A percentile compares a stretch with the other conserved stretches of the same genome.
Evolutionary conservation across 2,329 filamentous ascomycete genomes (phyloP).

Genomic region (Arachnomyces sp.): DNA sequence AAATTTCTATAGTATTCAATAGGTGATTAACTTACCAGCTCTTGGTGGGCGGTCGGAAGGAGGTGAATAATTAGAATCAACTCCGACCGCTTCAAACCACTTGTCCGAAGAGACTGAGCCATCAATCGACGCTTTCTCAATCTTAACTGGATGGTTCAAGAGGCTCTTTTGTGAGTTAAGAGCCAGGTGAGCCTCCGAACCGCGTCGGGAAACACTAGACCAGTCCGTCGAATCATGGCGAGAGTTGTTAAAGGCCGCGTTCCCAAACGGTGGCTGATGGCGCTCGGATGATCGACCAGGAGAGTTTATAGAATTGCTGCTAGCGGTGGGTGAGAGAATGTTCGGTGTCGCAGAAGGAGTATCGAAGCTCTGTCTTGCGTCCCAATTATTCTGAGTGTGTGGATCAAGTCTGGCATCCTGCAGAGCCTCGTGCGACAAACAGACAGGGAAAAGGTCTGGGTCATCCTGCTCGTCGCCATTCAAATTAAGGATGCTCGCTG

Average conservation of each 20-base stretch:
- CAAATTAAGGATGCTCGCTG: constrained; percentile 35
- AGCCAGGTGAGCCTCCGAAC: constrained; percentile 8
- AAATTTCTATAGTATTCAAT: constrained; percentile 2
- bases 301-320: constrained; percentile 32
- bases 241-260: constrained; percentile 17
- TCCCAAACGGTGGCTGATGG: constrained; percentile 12
- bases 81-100: constrained; percentile 85
- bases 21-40: constrained; percentile 40
- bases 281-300: constrained; percentile 19
- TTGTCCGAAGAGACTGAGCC: constrained; percentile 50
- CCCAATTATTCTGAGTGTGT: constrained; percentile 21
- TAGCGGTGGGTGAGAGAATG: constrained; percentile 33
- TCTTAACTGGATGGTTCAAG: constrained; percentile 23
- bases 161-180: constrained; percentile 11
- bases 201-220: constrained; percentile 17
- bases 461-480: constrained; percentile 39
- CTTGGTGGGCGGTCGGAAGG: constrained; percentile 65
- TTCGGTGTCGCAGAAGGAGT: constrained; percentile 24
- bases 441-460: constrained; percentile 37
- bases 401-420: constrained; percentile 23
- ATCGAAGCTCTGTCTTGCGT: constrained; percentile 27
- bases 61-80: constrained; percentile 78
- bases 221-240: constrained; percentile 20
- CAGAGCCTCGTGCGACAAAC: constrained; percentile 23
- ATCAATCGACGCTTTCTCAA: constrained; percentile 20